Evolutionary conservation across 208 protist species (phyloP).

Genomic region (Histomonas meleagridis): DNA sequence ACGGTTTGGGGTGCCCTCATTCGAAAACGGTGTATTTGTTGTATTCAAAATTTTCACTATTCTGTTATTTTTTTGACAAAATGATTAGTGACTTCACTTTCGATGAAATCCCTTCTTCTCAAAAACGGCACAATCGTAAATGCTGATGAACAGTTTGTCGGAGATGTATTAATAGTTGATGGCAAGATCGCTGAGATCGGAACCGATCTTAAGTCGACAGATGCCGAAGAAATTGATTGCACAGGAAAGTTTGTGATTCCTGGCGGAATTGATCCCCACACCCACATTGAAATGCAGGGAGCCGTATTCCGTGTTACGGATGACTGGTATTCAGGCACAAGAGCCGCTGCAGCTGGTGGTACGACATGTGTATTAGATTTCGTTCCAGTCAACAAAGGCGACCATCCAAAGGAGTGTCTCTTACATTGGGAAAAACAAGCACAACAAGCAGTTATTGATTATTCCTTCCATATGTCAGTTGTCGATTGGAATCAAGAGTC

Average conservation of each 20-base stretch:
- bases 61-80: no score
- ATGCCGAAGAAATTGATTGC: neutral
- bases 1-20: no score
- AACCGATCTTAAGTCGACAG: neutral
- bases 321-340: neutral
- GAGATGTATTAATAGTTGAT: neutral
- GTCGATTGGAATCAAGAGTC: slow-evolving; percentile 8
- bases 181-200: neutral
- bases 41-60: no score
- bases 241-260: neutral
- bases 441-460: neutral
- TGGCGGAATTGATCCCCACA: slow-evolving; percentile 1
- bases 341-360: neutral
- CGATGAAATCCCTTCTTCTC: neutral
- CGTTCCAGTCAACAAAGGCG: neutral
- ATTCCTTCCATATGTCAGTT: slow-evolving; percentile 12
- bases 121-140: slow-evolving; percentile 1
- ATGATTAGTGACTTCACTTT: no score
- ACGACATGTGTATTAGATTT: slow-evolving; percentile 24
- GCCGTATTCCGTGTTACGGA: neutral
- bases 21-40: no score
- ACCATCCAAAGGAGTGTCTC: neutral
- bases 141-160: neutral
- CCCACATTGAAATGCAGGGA: neutral
- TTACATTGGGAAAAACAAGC: neutral